Evolutionary conservation across 2,329 filamentous ascomycete genomes (phyloP).

Genomic region (Nakataea oryzae): DNA sequence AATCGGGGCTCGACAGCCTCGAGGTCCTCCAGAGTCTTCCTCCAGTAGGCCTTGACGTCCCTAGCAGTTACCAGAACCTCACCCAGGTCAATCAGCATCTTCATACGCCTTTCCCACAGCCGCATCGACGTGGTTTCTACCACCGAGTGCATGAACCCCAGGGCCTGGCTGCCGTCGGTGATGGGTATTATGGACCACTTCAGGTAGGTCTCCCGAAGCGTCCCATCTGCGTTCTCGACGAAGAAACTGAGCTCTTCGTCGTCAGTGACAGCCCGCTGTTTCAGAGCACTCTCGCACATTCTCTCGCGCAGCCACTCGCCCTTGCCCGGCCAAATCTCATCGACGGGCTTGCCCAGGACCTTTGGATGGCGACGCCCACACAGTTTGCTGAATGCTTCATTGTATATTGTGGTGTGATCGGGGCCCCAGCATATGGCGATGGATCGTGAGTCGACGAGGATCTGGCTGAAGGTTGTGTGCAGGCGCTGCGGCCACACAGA

Average conservation of each 20-base stretch:
- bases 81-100: conserved; percentile 37
- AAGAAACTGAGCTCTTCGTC: conserved; percentile 37
- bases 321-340: conserved; percentile 48
- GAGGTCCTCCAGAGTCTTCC: conserved; percentile 30
- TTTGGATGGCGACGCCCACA: conserved; percentile 53
- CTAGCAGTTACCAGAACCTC: conserved; percentile 30
- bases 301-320: conserved; percentile 23
- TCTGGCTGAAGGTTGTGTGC: conserved; percentile 28
- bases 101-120: conserved; percentile 36
- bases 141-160: conserved; percentile 37
- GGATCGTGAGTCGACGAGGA: conserved; percentile 30
- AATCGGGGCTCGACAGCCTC: conserved; percentile 30
- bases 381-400: conserved; percentile 56
- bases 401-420: conserved; percentile 56
- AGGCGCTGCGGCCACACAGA: conserved; percentile 29
- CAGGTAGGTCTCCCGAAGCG: conserved; percentile 34
- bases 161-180: conserved; percentile 25
- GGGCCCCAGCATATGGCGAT: conserved; percentile 53
- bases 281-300: conserved; percentile 22
- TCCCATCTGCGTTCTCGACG: conserved; percentile 27
- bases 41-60: conserved; percentile 37
- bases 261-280: conserved; percentile 18
- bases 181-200: conserved; percentile 38
- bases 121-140: conserved; percentile 34
- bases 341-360: conserved; percentile 49